Conservation (phyloP, 2,329 filamentous ascomycete species). For the Fonsecaea pedrosoi region DNA sequence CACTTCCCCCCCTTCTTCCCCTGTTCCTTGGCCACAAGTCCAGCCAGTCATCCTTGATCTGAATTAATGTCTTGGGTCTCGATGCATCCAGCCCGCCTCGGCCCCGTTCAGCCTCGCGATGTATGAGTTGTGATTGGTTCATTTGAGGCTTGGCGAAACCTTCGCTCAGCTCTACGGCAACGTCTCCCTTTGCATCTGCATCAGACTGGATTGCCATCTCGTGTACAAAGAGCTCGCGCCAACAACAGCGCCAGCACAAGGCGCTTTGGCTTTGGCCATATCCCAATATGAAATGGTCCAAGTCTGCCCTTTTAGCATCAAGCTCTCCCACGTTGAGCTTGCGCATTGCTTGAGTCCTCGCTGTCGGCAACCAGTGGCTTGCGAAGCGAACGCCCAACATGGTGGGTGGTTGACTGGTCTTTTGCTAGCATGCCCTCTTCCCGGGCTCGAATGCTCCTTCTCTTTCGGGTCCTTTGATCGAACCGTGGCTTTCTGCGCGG, state of each 20-base stretch:
- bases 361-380: neutral
- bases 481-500: neutral
- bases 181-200: neutral
- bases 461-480: neutral
- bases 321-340: neutral
- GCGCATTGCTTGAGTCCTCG: neutral
- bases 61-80: neutral
- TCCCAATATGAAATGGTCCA: neutral
- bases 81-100: constrained; percentile 3
- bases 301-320: neutral
- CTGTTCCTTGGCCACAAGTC: neutral
- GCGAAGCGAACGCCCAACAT: neutral
- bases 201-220: neutral
- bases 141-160: neutral
- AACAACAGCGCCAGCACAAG: neutral
- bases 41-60: neutral
- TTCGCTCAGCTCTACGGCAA: constrained; percentile 1
- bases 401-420: neutral
- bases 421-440: constrained; percentile 1
- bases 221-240: neutral
- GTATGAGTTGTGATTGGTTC: neutral
- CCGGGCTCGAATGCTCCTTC: neutral
- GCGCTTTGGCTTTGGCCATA: neutral
- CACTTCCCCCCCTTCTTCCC: neutral
- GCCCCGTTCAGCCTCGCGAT: neutral